Percentiles rank a stretch among this genome's conserved stretches.
Conservation (phyloP, 2,329 filamentous ascomycete species). For the Ceratocystis smalleyi region DNA sequence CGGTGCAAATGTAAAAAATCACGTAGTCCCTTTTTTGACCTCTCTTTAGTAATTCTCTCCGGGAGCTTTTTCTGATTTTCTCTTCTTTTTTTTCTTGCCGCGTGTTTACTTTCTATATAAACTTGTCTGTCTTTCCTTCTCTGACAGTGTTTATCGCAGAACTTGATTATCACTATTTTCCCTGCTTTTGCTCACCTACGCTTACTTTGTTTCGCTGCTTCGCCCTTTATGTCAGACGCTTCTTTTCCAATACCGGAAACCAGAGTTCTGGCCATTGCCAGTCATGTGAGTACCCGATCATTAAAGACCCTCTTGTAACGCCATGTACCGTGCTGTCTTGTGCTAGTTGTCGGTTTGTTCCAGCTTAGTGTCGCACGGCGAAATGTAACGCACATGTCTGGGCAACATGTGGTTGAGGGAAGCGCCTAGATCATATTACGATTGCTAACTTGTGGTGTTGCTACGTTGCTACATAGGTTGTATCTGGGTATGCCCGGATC, state of each 20-base stretch:
- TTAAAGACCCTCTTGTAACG: too few species aligned
- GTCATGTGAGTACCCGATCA: constrained; percentile 58
- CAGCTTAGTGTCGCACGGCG: not conserved
- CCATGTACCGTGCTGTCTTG: too few species aligned
- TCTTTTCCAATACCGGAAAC: constrained; percentile 35
- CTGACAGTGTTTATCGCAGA: too few species aligned
- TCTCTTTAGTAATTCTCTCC: not conserved
- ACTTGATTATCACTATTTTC: too few species aligned
- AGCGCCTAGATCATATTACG: not conserved
- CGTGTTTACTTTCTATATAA: not conserved
- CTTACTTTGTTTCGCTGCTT: not conserved
- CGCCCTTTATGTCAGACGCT: constrained; percentile 19
- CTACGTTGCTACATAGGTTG: constrained; percentile 25
- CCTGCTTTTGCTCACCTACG: too few species aligned
- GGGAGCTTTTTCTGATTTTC: not conserved
- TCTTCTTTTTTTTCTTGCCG: not conserved
- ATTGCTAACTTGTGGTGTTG: constrained; percentile 6
- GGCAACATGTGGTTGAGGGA: not conserved
- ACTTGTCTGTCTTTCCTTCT: not conserved
- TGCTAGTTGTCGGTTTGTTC: too few species aligned
- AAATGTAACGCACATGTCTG: not conserved
- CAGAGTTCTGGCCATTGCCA: constrained; percentile 71
- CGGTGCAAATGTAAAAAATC: not conserved
- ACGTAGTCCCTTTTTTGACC: not conserved
- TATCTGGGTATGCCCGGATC: constrained; percentile 27